These are phyloP conservation scores for Backusella circina DNA, from an alignment of 192 early-diverging fungal species.

Conservation along the genomic window DNA sequence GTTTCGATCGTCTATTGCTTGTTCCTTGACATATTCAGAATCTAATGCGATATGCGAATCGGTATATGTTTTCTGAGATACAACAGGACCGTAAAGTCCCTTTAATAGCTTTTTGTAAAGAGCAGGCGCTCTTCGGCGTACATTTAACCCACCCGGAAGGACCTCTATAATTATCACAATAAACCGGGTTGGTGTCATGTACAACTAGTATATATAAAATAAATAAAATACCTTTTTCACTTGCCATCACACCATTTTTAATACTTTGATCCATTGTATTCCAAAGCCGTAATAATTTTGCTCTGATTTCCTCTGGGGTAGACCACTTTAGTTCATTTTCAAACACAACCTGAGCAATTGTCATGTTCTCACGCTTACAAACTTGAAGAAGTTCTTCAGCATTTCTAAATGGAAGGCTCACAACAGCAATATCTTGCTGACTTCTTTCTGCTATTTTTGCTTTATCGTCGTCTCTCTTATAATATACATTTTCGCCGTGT, in stretches of 20 bases:
- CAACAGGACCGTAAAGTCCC: conserved; percentile 57
- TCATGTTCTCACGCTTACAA: conserved; percentile 78
- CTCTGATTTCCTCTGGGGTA: conserved; percentile 73
- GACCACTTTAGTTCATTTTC: conserved; percentile 93
- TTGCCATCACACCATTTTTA: conserved; percentile 66
- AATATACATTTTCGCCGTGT: conserved; percentile 57
- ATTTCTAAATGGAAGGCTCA: conserved; percentile 81
- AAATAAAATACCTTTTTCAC: conserved; percentile 20
- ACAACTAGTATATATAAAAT: not conserved
- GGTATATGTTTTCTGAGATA: conserved; percentile 29
- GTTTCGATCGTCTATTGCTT: not conserved
- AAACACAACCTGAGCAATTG: conserved; percentile 95
- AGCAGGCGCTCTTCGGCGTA: conserved; percentile 80
- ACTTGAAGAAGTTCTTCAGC: conserved; percentile 74
- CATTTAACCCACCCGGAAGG: conserved; percentile 81
- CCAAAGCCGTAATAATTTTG: conserved; percentile 79
- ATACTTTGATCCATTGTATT: conserved; percentile 89
- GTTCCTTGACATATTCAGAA: not conserved
- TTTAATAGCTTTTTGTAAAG: conserved; percentile 85
- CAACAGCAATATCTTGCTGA: conserved; percentile 69
- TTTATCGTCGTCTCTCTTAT: conserved; percentile 40
- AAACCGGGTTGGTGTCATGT: not conserved
- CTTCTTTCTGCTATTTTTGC: conserved; percentile 44
- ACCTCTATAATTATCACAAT: conserved; percentile 30
- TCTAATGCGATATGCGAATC: conserved; percentile 16